Base-by-base conservation (phyloP, 2,329 filamentous ascomycete species). In the Sclerotinia sclerotiorum region DNA sequence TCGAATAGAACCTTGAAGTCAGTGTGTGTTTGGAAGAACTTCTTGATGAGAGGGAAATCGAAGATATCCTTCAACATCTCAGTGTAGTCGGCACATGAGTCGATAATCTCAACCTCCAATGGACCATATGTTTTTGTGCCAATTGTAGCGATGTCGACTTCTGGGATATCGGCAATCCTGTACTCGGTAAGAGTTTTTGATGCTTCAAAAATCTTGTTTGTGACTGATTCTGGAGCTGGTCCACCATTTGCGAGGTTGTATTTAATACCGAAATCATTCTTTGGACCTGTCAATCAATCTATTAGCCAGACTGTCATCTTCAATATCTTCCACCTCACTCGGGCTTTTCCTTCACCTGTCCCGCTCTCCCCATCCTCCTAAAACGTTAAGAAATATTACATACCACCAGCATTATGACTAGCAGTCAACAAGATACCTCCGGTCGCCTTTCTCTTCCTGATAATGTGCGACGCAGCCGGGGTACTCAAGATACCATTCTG, bases 1-100 rank as follows among this genome's bases (percentile, higher is more conserved):
- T 99, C 95, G 76, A 99, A 99, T 71, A 99, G 88, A 61, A 99
- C 88, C 84, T 97, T 97, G 87, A 98, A 99, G 81, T 97, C 91
- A 57, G 89, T 84, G 83, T 98, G 91, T 70, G 88, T 83, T 76
- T 87, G 85, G 80, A 99, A 92, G 86, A 98, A 99, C 75, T 89
- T 89, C 84, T 93, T 94, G 85, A 99, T 99, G 73, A 97, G 84
- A 77, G 92, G 88, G 78, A 99, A 99, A 82, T 99, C 94, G 80
- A 99, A 99, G 81, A 98, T 99, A 74, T 95, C 92, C 86, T 97
- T 97, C 80, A 99, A 87, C 91, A 97, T 97, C 74, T 89, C 85
- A 70, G 94, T 85, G 79, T 99, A 99, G 83, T 98, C 95, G 76
- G 90, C 85, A 24, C 91, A 94, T 75, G 94, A 96, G 83, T 98